Conservation (phyloP, 495 filamentous ascomycete genomes). For the Evernia prunastri region DNA sequence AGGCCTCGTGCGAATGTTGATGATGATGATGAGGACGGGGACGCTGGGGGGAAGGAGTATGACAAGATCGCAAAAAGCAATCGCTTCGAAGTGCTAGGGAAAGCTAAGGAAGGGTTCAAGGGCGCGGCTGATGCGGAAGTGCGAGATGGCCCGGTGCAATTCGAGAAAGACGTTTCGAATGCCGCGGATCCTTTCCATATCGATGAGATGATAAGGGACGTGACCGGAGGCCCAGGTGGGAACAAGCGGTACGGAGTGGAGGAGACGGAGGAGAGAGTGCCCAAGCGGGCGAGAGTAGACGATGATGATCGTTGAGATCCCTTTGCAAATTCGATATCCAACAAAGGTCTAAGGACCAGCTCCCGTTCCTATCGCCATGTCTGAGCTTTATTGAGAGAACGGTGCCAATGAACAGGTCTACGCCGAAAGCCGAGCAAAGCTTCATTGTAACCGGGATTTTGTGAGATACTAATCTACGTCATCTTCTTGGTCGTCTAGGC, state of each 20-base stretch:
- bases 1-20: conserved; percentile 63
- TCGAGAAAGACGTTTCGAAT: conserved; percentile 69
- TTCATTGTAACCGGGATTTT: neutral
- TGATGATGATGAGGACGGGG: conserved; percentile 70
- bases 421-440: too few relatives aligned
- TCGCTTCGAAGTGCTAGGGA: conserved; percentile 82
- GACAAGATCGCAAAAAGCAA: conserved; percentile 76
- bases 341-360: neutral
- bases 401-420: neutral
- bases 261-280: conserved; percentile 56
- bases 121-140: conserved; percentile 81
- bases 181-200: conserved; percentile 83
- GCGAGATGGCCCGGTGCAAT: conserved; percentile 90
- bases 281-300: conserved; percentile 75
- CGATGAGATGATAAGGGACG: conserved; percentile 83
- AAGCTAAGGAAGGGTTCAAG: conserved; percentile 79
- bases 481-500: conserved; percentile 9
- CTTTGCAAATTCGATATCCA: neutral
- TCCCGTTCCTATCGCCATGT: neutral
- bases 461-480: neutral
- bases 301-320: conserved; percentile 48
- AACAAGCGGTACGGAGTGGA: conserved; percentile 83
- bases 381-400: neutral
- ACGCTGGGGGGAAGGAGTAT: conserved; percentile 73
- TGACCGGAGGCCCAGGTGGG: conserved; percentile 48